Evolutionary conservation across 345 rosid genomes (phyloP), one percentile per base, ranked within the genome.

Genomic region (Hibiscus syriacus): DNA sequence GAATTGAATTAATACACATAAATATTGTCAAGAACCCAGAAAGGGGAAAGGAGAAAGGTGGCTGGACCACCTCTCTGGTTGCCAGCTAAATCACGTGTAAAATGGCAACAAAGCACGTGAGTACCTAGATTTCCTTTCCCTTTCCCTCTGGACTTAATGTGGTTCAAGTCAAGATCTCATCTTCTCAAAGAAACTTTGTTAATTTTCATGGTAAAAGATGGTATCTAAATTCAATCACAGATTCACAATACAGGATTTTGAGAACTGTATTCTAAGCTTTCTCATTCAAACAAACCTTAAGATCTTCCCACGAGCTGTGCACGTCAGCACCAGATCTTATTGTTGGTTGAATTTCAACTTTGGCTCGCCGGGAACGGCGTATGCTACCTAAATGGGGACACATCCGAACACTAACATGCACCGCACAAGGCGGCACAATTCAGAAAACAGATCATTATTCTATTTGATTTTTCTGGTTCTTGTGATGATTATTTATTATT

Each of bases 61-160:
- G 67, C 2, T 9, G 53, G 36, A 63, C n/a, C 54, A 64, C 67
- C 38, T 10, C 22, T 5, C 32, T 22, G 66, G 32, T 26, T 64
- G 38, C 54, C 67, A 64, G 67, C 67, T 27, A 45, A 43, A n/a
- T 45, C 52, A 64, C 55, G 13, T 45, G 22, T 9, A 25, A 45
- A 25, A 6, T 8, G 16, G 52, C 7, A 64, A 16, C 53, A 45
- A 23, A 45, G 67, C 50, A 61, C 50, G 66, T 39, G 66, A 39
- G 19, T 61, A 5, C 66, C 66, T 22, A 45, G 14, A n/a, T 3
- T 14, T 41, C 22, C 14, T 63, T 39, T 23, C 29, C 8, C 49
- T 61, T 61, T 23, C 48, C 32, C 32, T 43, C 54, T 43, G 27
- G 5, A 13, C 22, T 6, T 23, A 23, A 63, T 5, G 13, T 23